phyloP scores from a whole-genome alignment of 2,329 filamentous ascomycete genomes.

The Fusarium abutilonis region DNA sequence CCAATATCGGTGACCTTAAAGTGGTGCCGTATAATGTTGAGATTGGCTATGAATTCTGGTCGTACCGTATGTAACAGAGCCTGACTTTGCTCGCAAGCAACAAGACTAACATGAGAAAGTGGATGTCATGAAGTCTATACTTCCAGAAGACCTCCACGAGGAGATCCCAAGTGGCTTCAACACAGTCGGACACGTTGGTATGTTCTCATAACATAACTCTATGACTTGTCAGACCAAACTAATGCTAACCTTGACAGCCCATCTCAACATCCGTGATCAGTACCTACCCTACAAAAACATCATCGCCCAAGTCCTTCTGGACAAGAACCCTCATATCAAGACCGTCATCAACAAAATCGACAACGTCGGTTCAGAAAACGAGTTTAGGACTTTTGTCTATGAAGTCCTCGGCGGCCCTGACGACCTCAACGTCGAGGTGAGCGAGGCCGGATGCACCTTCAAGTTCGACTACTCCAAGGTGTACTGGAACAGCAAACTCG shows the following conservation, averaged over 20 bases:
- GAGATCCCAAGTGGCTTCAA: slow-evolving; percentile 90
- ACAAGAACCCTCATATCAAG: slow-evolving; percentile 83
- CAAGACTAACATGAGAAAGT: slow-evolving; percentile 56
- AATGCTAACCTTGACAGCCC: slow-evolving; percentile 62
- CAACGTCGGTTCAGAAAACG: slow-evolving; percentile 83
- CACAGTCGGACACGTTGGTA: slow-evolving; percentile 86
- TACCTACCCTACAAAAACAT: slow-evolving; percentile 87
- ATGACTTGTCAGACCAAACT: neutral
- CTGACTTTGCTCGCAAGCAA: neutral
- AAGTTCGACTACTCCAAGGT: slow-evolving; percentile 94
- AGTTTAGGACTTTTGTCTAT: slow-evolving; percentile 92
- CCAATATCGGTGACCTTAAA: slow-evolving; percentile 73
- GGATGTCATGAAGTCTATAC: slow-evolving; percentile 82
- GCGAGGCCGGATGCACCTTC: slow-evolving; percentile 87
- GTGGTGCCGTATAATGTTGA: slow-evolving; percentile 79
- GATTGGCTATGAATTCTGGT: slow-evolving; percentile 88
- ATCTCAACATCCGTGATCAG: slow-evolving; percentile 86
- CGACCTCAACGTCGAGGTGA: slow-evolving; percentile 84
- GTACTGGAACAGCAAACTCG: slow-evolving; percentile 96
- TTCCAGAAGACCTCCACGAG: slow-evolving; percentile 81
- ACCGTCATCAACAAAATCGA: slow-evolving; percentile 98
- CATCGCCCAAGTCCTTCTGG: slow-evolving; percentile 84
- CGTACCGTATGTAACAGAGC: slow-evolving; percentile 67
- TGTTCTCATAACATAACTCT: slow-evolving; percentile 41
- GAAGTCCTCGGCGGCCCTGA: slow-evolving; percentile 86